Conservation (phyloP, 2,329 filamentous ascomycete genomes). For the Ceratocystis papillata region DNA sequence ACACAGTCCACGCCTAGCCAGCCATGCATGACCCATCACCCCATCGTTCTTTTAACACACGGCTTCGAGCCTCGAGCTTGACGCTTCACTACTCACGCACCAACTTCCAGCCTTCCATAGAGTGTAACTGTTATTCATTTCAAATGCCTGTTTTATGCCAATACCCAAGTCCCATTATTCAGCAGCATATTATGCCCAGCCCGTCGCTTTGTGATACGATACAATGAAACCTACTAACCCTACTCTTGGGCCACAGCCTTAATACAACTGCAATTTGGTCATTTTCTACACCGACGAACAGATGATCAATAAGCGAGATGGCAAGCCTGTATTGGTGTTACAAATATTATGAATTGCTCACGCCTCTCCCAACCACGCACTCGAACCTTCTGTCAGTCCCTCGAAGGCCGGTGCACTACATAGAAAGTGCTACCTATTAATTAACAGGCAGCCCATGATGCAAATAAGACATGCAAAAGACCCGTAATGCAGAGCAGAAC, state of each 20-base stretch:
- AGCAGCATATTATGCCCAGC: background rate
- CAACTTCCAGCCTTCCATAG: background rate
- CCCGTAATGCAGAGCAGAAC: background rate
- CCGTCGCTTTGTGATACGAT: constrained; percentile 3
- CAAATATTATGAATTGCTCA: background rate
- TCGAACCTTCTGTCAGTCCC: background rate
- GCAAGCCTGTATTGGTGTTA: background rate
- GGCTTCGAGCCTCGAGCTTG: background rate
- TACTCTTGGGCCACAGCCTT: background rate
- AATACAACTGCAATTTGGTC: background rate
- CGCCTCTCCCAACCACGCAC: background rate
- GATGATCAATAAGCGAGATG: background rate
- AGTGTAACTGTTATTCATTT: background rate
- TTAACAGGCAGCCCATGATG: background rate
- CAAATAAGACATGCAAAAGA: background rate
- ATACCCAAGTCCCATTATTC: background rate
- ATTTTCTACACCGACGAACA: background rate
- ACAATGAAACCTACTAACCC: background rate
- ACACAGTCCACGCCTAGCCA: no score
- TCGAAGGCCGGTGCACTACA: background rate
- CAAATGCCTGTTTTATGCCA: background rate
- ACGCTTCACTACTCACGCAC: no score
- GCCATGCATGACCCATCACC: no score
- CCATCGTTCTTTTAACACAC: background rate
- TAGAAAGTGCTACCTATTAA: background rate